Evolutionary conservation across 2,329 filamentous ascomycete species (phyloP), one percentile per base, ranked within the genome.

Genomic region (Amphichorda felina): DNA sequence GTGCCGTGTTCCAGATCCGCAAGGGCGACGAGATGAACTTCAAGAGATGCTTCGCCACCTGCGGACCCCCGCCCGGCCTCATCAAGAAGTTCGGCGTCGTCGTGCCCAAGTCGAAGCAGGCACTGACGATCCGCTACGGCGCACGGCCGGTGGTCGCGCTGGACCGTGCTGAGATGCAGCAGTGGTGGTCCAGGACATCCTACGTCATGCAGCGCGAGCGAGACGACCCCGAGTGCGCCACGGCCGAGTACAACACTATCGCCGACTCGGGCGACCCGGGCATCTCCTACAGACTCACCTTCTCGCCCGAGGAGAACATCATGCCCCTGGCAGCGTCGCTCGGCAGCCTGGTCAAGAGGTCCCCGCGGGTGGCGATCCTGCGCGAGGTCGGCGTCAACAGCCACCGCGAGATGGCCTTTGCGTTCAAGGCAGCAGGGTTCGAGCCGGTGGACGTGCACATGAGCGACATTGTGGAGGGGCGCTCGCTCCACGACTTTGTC

Each of bases 361-460:
- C 55, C 58, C 82, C 83, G 2, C 76, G 79, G 22, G 88, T 98
- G 17, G 91, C 91, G 30, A 94, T 98, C 47, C 75, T 98, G 16
- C 75, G 91, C 51, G 91, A 96, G 58, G 87, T 95, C 57, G 91
- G 91, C 55, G 85, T 94, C 45, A 96, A 98, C 61, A 85, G 88
- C 29, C 77, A 95, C 49, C 79, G 86, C n/a, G 91, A 98, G 58
- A 94, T 98, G 85, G 91, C 91, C 1, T 96, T 94, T 51, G 87
- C 88, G 33, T 96, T 96, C 70, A 79, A 82, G 44, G 78, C 79
- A 25, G 89, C 91, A 30, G 89, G 89, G 26, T 96, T 96, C 63
- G 80, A 87, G 34, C 77, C 88, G 11, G 75, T 96, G 32, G 89
- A 98, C 51, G 81, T 96, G 2, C 89, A 95, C 68, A 96, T 98